phyloP scores from a whole-genome alignment of 345 rosid genomes.

The sweet orange (Citrus sinensis) region DVS_A1.0 CM039162.1:30679001-30679500 shows the following conservation, averaged over 20 bases:
- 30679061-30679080: too few species aligned
- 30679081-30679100: too few species aligned
- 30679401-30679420: conserved; percentile 73
- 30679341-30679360: conserved; percentile 7
- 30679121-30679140: neutral
- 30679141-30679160: neutral
- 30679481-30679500: conserved; percentile 80
- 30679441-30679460: conserved; percentile 82
- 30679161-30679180: too few species aligned
- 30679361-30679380: conserved; percentile 50
- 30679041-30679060: too few species aligned
- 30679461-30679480: conserved; percentile 51
- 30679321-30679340: conserved; percentile 82
- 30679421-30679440: conserved; percentile 82
- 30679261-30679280: conserved; percentile 50
- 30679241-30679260: conserved; percentile 34
- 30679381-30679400: conserved; percentile 52
- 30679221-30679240: neutral
- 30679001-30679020: too few species aligned
- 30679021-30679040: too few species aligned
- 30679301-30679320: conserved; percentile 75
- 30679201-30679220: neutral
- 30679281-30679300: conserved; percentile 62
- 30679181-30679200: neutral
- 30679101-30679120: too few species aligned